phyloP scores from a whole-genome alignment of 805 yeast genomes.

The Pichia rugopelliculosa region DNA sequence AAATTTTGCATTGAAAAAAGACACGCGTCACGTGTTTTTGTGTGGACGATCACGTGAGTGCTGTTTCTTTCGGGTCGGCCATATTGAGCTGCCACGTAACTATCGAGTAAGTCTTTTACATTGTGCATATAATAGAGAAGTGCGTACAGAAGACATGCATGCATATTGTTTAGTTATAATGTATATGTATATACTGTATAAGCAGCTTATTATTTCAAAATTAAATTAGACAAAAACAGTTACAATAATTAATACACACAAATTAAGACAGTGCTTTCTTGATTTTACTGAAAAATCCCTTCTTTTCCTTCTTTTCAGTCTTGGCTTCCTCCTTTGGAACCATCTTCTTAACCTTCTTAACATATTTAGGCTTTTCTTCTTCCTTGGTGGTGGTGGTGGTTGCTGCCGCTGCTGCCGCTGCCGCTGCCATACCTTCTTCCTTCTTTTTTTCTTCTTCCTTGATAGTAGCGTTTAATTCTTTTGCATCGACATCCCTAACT shows the following conservation, averaged over 20 bases:
- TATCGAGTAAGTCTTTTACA: too few relatives aligned
- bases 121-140: too few relatives aligned
- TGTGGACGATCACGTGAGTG: too few relatives aligned
- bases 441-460: slow-evolving; percentile 3
- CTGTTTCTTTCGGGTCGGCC: too few relatives aligned
- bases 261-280: slow-evolving; percentile 28
- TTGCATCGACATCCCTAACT: slow-evolving; percentile 49
- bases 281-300: slow-evolving; percentile 35
- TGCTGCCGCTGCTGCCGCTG: neutral
- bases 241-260: slow-evolving; percentile 2
- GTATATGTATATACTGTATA: too few relatives aligned
- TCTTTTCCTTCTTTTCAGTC: slow-evolving; percentile 30
- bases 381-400: slow-evolving; percentile 31
- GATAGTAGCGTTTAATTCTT: slow-evolving; percentile 42
- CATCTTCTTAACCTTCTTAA: slow-evolving; percentile 36
- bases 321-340: slow-evolving; percentile 10
- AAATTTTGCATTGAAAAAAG: too few relatives aligned
- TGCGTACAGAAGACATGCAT: too few relatives aligned
- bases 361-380: slow-evolving; percentile 11
- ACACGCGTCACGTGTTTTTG: too few relatives aligned
- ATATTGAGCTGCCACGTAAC: too few relatives aligned
- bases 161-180: too few relatives aligned
- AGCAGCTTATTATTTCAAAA: too few relatives aligned
- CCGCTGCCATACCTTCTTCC: slow-evolving; percentile 13
- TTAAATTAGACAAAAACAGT: neutral